A percentile compares a stretch with the other conserved stretches of the same genome.
Evolutionary conservation across 805 yeast genomes (phyloP).

Genomic region (Pichia sporocuriosa): DNA sequence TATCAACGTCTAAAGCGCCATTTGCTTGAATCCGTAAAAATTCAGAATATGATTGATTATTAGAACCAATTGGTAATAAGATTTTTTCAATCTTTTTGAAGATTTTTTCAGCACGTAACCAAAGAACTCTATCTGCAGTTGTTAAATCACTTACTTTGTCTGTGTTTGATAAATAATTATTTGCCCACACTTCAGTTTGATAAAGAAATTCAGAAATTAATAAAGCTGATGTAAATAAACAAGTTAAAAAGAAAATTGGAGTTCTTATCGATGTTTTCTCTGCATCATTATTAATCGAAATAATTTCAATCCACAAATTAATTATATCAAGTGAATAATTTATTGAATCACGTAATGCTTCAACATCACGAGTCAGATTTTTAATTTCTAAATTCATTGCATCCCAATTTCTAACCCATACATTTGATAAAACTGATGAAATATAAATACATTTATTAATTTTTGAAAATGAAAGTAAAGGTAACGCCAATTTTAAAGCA

Average conservation of each 20-base stretch:
- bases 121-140: constrained; percentile 48
- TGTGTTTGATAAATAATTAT: constrained; percentile 26
- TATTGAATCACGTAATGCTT: constrained; percentile 58
- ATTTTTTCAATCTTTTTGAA: constrained; percentile 56
- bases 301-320: constrained; percentile 65
- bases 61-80: constrained; percentile 45
- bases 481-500: constrained; percentile 57
- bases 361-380: constrained; percentile 45
- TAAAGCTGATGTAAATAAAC: constrained; percentile 57
- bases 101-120: constrained; percentile 58
- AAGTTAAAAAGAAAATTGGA: constrained; percentile 68
- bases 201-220: constrained; percentile 58
- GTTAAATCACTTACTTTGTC: constrained; percentile 19
- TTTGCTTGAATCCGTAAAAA: constrained; percentile 51
- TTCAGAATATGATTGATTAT: constrained; percentile 50
- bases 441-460: constrained; percentile 57
- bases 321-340: constrained; percentile 52
- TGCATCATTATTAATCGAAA: constrained; percentile 58
- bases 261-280: constrained; percentile 64
- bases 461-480: constrained; percentile 59
- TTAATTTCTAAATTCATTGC: constrained; percentile 52
- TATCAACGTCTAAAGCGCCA: constrained; percentile 50
- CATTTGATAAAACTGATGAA: constrained; percentile 52
- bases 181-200: constrained; percentile 49
- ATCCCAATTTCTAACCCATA: constrained; percentile 63